These are phyloP conservation scores for Mortierella sp. DNA, from an alignment of 371 early-diverging fungal genomes.

Conservation along the genomic window DNA sequence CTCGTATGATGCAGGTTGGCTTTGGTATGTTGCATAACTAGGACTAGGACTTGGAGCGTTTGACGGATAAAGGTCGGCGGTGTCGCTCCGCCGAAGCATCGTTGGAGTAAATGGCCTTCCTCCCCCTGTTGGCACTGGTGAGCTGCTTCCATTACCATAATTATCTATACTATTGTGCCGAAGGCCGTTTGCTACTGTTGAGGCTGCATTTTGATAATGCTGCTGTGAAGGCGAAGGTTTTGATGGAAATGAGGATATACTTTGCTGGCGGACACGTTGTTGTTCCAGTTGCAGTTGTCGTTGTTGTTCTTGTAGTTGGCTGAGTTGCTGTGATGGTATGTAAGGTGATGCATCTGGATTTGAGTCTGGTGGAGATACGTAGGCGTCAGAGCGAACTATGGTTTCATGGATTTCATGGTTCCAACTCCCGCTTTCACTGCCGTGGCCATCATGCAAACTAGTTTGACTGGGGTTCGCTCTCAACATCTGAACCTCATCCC, in stretches of 20 bases:
- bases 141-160: slow-evolving; percentile 10
- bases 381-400: slow-evolving; percentile 14
- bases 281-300: slow-evolving; percentile 51
- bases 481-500: slow-evolving; percentile 40
- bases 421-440: slow-evolving; percentile 30
- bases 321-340: slow-evolving; percentile 33
- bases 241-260: slow-evolving; percentile 11
- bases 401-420: slow-evolving; percentile 25
- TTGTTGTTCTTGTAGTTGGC: slow-evolving; percentile 48
- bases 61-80: slow-evolving; percentile 18
- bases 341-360: slow-evolving; percentile 36
- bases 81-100: slow-evolving; percentile 26
- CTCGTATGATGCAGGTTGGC: slow-evolving; percentile 39
- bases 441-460: slow-evolving; percentile 20
- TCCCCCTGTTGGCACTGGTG: slow-evolving; percentile 16
- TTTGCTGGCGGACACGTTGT: slow-evolving; percentile 41
- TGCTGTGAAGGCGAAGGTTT: slow-evolving; percentile 36
- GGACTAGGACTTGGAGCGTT: slow-evolving; percentile 21
- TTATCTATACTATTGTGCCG: slow-evolving; percentile 20
- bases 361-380: slow-evolving; percentile 20
- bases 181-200: slow-evolving; percentile 17
- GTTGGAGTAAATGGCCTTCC: slow-evolving; percentile 34
- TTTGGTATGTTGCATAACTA: slow-evolving; percentile 22
- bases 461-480: slow-evolving; percentile 16
- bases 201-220: slow-evolving; percentile 28